Percentiles rank a stretch among this genome's conserved stretches.
Evolutionary conservation across 352 stramenopile species (phyloP).

Genomic region (Poterioochromonas sp.): DNA sequence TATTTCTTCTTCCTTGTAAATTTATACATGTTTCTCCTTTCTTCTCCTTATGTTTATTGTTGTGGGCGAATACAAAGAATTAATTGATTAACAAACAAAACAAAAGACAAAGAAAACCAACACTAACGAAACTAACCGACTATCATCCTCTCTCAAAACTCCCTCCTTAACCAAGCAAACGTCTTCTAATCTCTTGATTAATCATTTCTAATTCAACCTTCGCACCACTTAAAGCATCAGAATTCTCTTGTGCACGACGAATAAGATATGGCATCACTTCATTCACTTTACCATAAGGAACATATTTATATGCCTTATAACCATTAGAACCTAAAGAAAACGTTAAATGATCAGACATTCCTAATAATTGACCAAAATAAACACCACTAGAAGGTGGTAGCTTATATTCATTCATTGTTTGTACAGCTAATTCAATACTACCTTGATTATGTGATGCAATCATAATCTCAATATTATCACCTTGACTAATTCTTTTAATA

Average conservation of each 20-base stretch:
- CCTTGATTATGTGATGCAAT: conserved; percentile 92
- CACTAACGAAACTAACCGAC: too few relatives aligned
- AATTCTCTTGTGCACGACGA: conserved; percentile 90
- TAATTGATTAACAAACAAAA: too few relatives aligned
- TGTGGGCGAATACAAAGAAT: too few relatives aligned
- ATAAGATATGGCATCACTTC: conserved; percentile 95
- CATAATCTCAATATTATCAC: conserved; percentile 82
- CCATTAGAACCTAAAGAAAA: conserved; percentile 79
- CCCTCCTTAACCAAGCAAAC: too few relatives aligned
- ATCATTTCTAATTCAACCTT: conserved; percentile 44
- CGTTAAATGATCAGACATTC: conserved; percentile 93
- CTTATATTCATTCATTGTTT: conserved; percentile 72
- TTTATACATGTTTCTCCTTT: too few relatives aligned
- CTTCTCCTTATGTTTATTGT: too few relatives aligned
- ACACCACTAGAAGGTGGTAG: conserved; percentile 66
- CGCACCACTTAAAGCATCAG: conserved; percentile 66
- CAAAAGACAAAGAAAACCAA: too few relatives aligned
- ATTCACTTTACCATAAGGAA: conserved; percentile 89
- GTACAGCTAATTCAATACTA: conserved; percentile 81
- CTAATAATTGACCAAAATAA: conserved; percentile 92
- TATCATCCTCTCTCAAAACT: too few relatives aligned
- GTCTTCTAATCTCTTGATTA: conserved; percentile 39
- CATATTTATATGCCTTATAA: conserved; percentile 93
- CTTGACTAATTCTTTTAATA: conserved; percentile 51
- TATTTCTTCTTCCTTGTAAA: too few relatives aligned